phyloP scores from a whole-genome alignment of 129 eudicot species.

The Solidago caesia region DNA sequence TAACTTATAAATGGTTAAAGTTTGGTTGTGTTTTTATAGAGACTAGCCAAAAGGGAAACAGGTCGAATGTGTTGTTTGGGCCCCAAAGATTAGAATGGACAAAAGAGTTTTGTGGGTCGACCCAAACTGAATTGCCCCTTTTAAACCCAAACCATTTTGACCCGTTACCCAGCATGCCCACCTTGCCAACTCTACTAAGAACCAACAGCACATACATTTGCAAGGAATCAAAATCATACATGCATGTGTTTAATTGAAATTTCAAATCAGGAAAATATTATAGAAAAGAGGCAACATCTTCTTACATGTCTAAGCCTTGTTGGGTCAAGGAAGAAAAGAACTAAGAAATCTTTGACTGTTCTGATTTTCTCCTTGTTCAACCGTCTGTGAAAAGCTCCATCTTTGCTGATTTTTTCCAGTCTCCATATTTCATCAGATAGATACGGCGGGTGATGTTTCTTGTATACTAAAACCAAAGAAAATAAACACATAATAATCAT shows the following conservation, averaged over 20 bases:
- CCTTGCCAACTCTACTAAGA: no score
- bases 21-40: no score
- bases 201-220: no score
- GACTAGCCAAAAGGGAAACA: no score
- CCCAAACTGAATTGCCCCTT: no score
- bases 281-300: conserved; percentile 28
- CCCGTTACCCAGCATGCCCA: no score
- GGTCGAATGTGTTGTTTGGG: no score
- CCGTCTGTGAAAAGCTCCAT: conserved; percentile 95
- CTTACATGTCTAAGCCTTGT: conserved; percentile 73
- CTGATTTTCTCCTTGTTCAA: conserved; percentile 57
- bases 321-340: conserved; percentile 55
- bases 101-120: no score
- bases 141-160: no score
- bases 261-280: not conserved
- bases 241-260: not conserved
- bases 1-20: no score
- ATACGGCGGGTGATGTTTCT: conserved; percentile 95
- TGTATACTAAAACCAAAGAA: conserved; percentile 57
- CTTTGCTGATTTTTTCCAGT: conserved; percentile 93
- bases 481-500: not conserved
- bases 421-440: conserved; percentile 90
- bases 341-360: conserved; percentile 79
- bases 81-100: no score
- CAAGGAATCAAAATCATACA: no score